A percentile compares a stretch with the other conserved stretches of the same genome.
These are phyloP conservation scores for Truncatella angustata DNA, from an alignment of 2,329 filamentous ascomycete species.

Conservation along the genomic window DNA sequence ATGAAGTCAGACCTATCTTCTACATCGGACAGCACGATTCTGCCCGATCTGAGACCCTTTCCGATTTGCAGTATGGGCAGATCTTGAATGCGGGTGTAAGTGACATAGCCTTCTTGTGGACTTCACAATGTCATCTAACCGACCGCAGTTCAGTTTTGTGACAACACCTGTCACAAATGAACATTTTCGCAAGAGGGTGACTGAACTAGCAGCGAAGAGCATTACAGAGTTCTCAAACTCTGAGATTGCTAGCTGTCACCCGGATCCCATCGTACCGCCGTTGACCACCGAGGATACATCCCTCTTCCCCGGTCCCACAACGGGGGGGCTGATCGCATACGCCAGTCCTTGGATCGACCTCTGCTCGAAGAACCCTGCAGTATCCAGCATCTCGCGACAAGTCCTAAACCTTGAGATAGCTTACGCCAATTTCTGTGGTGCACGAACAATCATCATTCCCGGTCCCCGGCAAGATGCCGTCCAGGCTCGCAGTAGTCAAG, in stretches of 20 bases:
- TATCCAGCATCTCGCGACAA: constrained; percentile 84
- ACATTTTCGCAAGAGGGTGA: constrained; percentile 68
- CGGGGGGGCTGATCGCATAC: constrained; percentile 73
- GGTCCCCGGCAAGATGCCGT: constrained; percentile 69
- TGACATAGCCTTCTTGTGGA: constrained; percentile 17
- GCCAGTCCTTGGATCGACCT: constrained; percentile 94
- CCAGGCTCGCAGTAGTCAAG: constrained; percentile 46
- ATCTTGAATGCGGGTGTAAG: constrained; percentile 69
- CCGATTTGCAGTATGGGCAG: constrained; percentile 62
- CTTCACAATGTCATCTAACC: neutral
- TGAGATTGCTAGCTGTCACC: constrained; percentile 43
- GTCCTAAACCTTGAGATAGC: constrained; percentile 87
- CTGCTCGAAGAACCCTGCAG: constrained; percentile 75
- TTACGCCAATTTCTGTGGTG: constrained; percentile 93
- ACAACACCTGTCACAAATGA: constrained; percentile 76
- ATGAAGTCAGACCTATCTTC: constrained; percentile 54
- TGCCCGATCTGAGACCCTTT: constrained; percentile 56
- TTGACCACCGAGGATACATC: constrained; percentile 78
- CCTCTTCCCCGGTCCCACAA: constrained; percentile 64
- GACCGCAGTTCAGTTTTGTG: constrained; percentile 69
- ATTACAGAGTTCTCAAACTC: constrained; percentile 45
- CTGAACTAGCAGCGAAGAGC: constrained; percentile 59
- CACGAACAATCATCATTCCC: constrained; percentile 77
- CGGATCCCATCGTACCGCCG: constrained; percentile 61
- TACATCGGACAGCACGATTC: constrained; percentile 76